Percentiles rank a stretch among this genome's conserved stretches.
These are phyloP conservation scores for Aegilops sharonensis DNA, from an alignment of 176 grass and related monocot genomes.

Conservation along the genomic window DNA sequence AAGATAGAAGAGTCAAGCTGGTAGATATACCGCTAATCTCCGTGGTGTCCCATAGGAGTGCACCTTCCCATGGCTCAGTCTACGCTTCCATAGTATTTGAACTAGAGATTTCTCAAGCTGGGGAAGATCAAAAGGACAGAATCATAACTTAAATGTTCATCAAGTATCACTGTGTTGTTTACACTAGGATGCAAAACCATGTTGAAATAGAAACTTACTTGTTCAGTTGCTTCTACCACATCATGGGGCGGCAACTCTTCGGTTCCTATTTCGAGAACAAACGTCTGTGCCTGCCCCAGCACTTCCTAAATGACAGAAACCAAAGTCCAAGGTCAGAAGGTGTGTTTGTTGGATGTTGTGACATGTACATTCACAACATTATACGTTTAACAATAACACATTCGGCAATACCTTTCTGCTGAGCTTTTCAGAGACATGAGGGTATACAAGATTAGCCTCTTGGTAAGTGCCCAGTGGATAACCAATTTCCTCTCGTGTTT, in stretches of 20 bases:
- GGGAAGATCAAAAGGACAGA: slow-evolving; percentile 13
- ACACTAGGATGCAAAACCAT: not conserved
- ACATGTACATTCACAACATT: not conserved
- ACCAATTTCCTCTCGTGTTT: slow-evolving; percentile 72
- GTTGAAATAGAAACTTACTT: slow-evolving; percentile 40
- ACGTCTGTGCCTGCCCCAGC: slow-evolving; percentile 30
- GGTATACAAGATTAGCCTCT: slow-evolving; percentile 51
- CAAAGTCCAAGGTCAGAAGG: slow-evolving; percentile 1
- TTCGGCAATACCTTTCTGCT: slow-evolving; percentile 48
- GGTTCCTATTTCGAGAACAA: slow-evolving; percentile 97
- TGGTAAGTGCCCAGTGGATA: slow-evolving; percentile 80
- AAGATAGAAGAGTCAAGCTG: slow-evolving; percentile 4
- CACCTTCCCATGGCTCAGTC: slow-evolving; percentile 71
- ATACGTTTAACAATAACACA: slow-evolving; percentile 12
- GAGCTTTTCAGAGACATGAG: slow-evolving; percentile 34
- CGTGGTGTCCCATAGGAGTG: slow-evolving; percentile 75
- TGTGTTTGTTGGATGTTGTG: not conserved
- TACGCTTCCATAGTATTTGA: slow-evolving; percentile 70
- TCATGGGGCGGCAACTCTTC: slow-evolving; percentile 95
- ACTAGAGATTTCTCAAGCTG: slow-evolving; percentile 73
- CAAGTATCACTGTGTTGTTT: not conserved
- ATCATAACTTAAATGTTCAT: not conserved
- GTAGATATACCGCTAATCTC: slow-evolving; percentile 76
- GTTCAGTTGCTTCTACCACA: slow-evolving; percentile 64
- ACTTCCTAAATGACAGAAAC: slow-evolving; percentile 39